Conservation (phyloP, 129 eudicot species). For the Lactuca saligna region DNA sequence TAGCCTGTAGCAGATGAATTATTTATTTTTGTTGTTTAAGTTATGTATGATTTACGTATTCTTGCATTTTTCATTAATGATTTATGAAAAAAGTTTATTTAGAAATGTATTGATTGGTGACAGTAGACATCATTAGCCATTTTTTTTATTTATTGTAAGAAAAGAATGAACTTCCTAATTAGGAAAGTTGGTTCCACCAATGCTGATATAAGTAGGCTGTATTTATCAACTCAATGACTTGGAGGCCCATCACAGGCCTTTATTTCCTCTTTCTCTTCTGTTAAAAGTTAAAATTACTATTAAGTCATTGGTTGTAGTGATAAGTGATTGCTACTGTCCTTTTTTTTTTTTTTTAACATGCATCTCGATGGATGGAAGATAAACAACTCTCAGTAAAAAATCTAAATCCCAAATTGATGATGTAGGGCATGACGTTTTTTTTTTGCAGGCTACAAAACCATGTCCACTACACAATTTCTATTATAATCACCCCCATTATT, state of each 20-base stretch:
- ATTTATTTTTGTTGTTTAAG: neutral
- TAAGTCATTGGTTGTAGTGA: conserved; percentile 46
- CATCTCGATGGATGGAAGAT: conserved; percentile 85
- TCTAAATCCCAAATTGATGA: conserved; percentile 25
- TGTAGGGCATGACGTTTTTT: conserved; percentile 29
- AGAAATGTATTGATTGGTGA: conserved; percentile 37
- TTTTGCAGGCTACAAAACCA: conserved; percentile 12
- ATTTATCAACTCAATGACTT: conserved; percentile 27
- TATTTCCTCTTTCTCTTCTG: conserved; percentile 17
- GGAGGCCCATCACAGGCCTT: conserved; percentile 47
- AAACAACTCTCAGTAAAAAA: conserved; percentile 20
- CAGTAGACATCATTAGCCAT: conserved; percentile 34
- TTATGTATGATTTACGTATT: neutral
- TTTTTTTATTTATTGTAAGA: conserved; percentile 21
- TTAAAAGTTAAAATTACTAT: neutral
- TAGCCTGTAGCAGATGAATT: too few relatives aligned
- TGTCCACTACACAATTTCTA: conserved; percentile 12
- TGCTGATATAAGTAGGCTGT: conserved; percentile 25
- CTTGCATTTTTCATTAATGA: neutral
- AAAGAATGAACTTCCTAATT: conserved; percentile 38
- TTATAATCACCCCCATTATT: neutral
- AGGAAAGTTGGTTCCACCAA: conserved; percentile 38
- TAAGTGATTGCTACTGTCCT: conserved; percentile 32
- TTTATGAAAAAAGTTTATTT: neutral
- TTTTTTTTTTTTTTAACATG: conserved; percentile 36